Evolutionary conservation across 352 stramenopile species (phyloP).

Genomic region (Pythium scleroteichum): DNA sequence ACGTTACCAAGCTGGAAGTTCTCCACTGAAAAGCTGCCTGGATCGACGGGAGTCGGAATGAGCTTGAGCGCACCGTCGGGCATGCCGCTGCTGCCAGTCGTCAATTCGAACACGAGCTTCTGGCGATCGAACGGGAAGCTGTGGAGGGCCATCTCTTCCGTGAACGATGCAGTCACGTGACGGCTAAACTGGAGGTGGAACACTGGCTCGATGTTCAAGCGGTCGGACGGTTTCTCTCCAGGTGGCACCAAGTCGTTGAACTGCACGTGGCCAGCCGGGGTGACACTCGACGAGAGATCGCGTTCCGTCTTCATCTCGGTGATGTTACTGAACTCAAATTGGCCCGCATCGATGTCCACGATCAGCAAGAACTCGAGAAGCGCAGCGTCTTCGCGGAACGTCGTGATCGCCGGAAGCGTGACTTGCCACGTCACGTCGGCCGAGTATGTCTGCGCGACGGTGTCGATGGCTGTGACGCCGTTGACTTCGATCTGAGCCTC

Average conservation of each 20-base stretch:
- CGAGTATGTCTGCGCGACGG: slow-evolving; percentile 30
- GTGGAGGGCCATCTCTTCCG: slow-evolving; percentile 55
- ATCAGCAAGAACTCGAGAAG: slow-evolving; percentile 35
- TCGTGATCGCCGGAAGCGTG: slow-evolving; percentile 30
- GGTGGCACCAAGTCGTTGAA: slow-evolving; percentile 1
- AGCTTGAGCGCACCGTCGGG: slow-evolving; percentile 19
- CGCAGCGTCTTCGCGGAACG: slow-evolving; percentile 33
- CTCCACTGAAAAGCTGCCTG: slow-evolving; percentile 41
- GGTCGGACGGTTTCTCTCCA: neutral
- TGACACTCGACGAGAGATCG: slow-evolving; percentile 16
- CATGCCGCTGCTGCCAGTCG: slow-evolving; percentile 13
- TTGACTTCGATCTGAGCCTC: slow-evolving; percentile 30
- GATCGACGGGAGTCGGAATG: slow-evolving; percentile 19
- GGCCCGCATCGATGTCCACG: slow-evolving; percentile 31
- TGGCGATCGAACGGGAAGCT: slow-evolving; percentile 66
- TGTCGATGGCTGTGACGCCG: slow-evolving; percentile 31
- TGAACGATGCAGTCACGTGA: slow-evolving; percentile 47
- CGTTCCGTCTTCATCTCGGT: slow-evolving; percentile 21
- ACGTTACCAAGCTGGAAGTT: slow-evolving; percentile 63
- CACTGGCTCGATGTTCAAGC: slow-evolving; percentile 4
- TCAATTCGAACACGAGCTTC: slow-evolving; percentile 52
- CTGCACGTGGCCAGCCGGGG: slow-evolving; percentile 2
- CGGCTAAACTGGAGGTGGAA: slow-evolving; percentile 42
- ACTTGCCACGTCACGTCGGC: slow-evolving; percentile 39
- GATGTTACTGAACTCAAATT: slow-evolving; percentile 38